Conservation (phyloP, 129 eudicot species). For the Gnaphalium uliginosum region DNA sequence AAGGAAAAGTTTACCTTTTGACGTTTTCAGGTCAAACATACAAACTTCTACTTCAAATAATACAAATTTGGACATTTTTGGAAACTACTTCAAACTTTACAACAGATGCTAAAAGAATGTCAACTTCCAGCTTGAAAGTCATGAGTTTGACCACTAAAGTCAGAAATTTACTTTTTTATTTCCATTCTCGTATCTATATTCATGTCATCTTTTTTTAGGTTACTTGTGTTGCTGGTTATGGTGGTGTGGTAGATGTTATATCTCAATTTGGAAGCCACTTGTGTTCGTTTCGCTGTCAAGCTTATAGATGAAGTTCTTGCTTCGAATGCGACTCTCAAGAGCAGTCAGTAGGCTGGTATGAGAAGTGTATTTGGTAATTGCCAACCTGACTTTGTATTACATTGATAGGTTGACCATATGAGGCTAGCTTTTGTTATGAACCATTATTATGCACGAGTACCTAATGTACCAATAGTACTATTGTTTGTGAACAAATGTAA, state of each 20-base stretch:
- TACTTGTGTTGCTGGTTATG: slow-evolving; percentile 75
- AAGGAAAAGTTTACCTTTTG: background rate
- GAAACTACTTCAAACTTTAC: background rate
- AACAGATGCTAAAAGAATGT: background rate
- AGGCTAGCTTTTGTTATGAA: background rate
- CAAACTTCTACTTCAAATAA: background rate
- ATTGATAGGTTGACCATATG: background rate
- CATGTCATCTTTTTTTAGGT: slow-evolving; percentile 45
- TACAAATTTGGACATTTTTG: background rate
- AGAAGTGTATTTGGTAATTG: too few relatives aligned
- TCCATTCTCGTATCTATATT: background rate
- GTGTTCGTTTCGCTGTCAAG: slow-evolving; percentile 62
- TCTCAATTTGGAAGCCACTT: slow-evolving; percentile 90
- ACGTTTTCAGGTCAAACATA: background rate
- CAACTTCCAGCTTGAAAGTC: background rate
- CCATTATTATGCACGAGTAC: background rate
- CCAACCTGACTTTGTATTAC: too few relatives aligned
- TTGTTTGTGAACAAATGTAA: background rate
- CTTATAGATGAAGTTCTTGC: slow-evolving; percentile 17
- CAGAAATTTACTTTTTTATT: background rate
- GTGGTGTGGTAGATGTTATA: slow-evolving; percentile 79
- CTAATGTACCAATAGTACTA: background rate
- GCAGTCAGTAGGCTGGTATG: too few relatives aligned
- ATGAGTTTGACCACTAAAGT: too few relatives aligned
- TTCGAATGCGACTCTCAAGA: background rate